These are phyloP conservation scores for Tilletia horrida DNA, from an alignment of 1,284 basidiomycete species.

Conservation along the genomic window DNA sequence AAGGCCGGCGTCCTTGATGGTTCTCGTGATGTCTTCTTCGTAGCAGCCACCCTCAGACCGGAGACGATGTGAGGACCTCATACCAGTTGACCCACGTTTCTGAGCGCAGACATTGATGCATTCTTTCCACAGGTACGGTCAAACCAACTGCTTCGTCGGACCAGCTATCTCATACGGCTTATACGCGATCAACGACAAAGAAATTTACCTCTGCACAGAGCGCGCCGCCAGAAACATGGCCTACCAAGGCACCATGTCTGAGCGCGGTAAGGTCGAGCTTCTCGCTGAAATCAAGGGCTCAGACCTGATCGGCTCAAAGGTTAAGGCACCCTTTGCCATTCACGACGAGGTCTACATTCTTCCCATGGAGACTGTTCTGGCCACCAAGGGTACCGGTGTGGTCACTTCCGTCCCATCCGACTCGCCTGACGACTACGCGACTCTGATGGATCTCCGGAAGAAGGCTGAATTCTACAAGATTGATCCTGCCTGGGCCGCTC, in stretches of 20 bases:
- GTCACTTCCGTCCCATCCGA: slow-evolving; percentile 98
- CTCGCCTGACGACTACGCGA: slow-evolving; percentile 94
- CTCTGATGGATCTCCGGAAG: slow-evolving; percentile 86
- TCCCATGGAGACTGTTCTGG: slow-evolving; percentile 94
- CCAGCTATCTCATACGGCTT: slow-evolving; percentile 87
- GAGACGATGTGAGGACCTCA: slow-evolving; percentile 73
- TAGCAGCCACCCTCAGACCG: slow-evolving; percentile 91
- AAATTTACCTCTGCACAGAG: slow-evolving; percentile 80
- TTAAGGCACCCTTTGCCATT: slow-evolving; percentile 76
- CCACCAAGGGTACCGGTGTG: slow-evolving; percentile 97
- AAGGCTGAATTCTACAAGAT: slow-evolving; percentile 97
- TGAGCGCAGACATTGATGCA: not conserved
- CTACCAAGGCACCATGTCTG: slow-evolving; percentile 73
- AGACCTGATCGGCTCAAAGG: slow-evolving; percentile 80
- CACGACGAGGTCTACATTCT: slow-evolving; percentile 87
- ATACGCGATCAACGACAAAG: slow-evolving; percentile 67
- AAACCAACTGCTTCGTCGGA: slow-evolving; percentile 97
- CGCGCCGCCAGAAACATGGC: slow-evolving; percentile 96
- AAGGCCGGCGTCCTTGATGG: slow-evolving; percentile 70
- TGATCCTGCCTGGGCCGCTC: slow-evolving; percentile 78
- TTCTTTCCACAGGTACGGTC: slow-evolving; percentile 62
- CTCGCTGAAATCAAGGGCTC: slow-evolving; percentile 61
- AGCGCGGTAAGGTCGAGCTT: slow-evolving; percentile 52
- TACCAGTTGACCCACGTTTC: not conserved
- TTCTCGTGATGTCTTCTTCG: slow-evolving; percentile 71